Evolutionary conservation across 129 eudicot species (phyloP).

Genomic region (Pseudognaphalium luteoalbum): DNA sequence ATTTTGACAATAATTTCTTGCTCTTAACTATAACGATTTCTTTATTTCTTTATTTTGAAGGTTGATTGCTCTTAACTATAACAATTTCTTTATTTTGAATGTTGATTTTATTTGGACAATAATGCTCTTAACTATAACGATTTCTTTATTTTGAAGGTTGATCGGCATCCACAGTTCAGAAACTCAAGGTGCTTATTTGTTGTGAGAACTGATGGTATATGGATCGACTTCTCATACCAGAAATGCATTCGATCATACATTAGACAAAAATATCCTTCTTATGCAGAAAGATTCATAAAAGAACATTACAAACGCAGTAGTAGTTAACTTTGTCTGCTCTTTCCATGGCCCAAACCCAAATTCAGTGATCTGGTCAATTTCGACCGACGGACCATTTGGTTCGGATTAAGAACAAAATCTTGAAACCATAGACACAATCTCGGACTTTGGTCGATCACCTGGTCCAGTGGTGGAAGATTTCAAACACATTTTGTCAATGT

Average conservation of each 20-base stretch:
- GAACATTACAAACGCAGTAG: slow-evolving; percentile 9
- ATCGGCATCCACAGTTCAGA: slow-evolving; percentile 79
- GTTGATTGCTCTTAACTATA: slow-evolving; percentile 45
- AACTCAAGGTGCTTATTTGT: slow-evolving; percentile 82
- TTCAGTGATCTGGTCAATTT: slow-evolving; percentile 2
- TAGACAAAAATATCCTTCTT: slow-evolving; percentile 65
- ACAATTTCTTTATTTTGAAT: not conserved
- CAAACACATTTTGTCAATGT: slow-evolving; percentile 42
- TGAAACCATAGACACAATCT: not conserved
- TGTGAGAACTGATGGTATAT: slow-evolving; percentile 81
- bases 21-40: too few relatives aligned
- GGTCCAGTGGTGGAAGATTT: slow-evolving; percentile 16
- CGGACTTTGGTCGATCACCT: slow-evolving; percentile 11
- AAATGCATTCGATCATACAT: slow-evolving; percentile 82
- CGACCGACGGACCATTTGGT: slow-evolving; percentile 10
- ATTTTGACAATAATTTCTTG: too few relatives aligned
- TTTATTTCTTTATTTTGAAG: slow-evolving; percentile 28
- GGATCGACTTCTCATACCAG: slow-evolving; percentile 97
- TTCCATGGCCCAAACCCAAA: not conserved
- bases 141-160: slow-evolving; percentile 52
- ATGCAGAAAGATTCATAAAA: slow-evolving; percentile 73
- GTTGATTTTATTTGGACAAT: too few relatives aligned
- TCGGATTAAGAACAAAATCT: slow-evolving; percentile 1
- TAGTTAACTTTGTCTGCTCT: slow-evolving; percentile 11
- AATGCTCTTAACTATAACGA: too few relatives aligned